These are phyloP conservation scores for Fusarium tupiense DNA, from an alignment of 2,329 filamentous ascomycete genomes.

Conservation along the genomic window DNA sequence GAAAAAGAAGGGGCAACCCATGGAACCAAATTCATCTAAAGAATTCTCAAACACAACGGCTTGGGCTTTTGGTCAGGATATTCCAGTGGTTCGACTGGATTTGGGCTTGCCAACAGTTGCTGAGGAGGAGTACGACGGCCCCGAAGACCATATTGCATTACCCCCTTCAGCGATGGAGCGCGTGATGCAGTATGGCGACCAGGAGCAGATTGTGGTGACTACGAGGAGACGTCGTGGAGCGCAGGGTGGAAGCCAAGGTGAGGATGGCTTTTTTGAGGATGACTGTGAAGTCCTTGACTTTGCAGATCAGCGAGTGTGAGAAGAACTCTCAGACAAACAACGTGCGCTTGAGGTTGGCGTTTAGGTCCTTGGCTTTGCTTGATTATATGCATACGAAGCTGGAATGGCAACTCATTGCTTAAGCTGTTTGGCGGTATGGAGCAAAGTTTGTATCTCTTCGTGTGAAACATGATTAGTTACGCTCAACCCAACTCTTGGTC, in stretches of 20 bases:
- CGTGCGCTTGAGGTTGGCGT: constrained; percentile 17
- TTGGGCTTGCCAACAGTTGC: constrained; percentile 57
- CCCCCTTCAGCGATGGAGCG: constrained; percentile 73
- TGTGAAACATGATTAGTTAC: constrained; percentile 26
- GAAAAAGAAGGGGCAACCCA: constrained; percentile 48
- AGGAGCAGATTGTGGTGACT: constrained; percentile 84
- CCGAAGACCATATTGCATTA: constrained; percentile 67
- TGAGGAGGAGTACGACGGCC: constrained; percentile 63
- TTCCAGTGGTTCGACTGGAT: constrained; percentile 62
- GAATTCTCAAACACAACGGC: constrained; percentile 37
- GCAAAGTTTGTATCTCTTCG: constrained; percentile 15
- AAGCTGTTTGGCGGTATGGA: constrained; percentile 19
- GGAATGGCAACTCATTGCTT: constrained; percentile 19
- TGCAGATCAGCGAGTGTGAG: constrained; percentile 74
- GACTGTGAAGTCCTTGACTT: constrained; percentile 93
- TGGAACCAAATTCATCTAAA: constrained; percentile 22
- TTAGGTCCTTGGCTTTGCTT: constrained; percentile 34
- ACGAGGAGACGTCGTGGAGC: constrained; percentile 74
- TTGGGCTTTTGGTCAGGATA: constrained; percentile 71
- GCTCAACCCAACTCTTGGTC: constrained; percentile 33
- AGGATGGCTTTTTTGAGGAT: constrained; percentile 89
- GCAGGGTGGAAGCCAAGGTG: constrained; percentile 62
- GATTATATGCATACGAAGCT: constrained; percentile 33
- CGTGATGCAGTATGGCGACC: constrained; percentile 67
- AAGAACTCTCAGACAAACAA: neutral